Evolutionary conservation across 2,329 filamentous ascomycete species (phyloP).

Genomic region (Alternaria solani): DNA sequence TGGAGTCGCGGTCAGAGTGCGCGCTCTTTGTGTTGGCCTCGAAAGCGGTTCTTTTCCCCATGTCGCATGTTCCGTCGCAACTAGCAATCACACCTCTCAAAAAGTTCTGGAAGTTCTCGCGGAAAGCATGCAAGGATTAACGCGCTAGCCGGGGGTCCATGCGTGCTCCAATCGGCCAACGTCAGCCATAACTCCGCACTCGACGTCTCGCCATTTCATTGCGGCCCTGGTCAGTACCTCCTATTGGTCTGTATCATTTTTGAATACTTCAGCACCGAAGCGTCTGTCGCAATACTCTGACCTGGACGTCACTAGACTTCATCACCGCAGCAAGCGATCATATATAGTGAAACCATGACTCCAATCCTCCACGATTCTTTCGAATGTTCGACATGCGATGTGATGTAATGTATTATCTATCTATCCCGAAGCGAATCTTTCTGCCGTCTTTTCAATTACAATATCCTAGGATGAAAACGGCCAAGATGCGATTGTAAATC

Average conservation of each 20-base stretch:
- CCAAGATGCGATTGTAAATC: constrained; percentile 1
- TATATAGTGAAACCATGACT: not conserved
- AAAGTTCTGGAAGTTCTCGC: constrained; percentile 30
- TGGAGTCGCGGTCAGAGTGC: constrained; percentile 34
- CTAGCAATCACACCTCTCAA: constrained; percentile 16
- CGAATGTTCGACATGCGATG: not conserved
- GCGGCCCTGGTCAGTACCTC: not conserved
- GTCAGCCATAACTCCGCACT: constrained; percentile 7
- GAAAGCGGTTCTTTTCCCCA: constrained; percentile 46
- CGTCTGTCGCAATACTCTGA: too few relatives aligned
- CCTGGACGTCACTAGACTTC: too few relatives aligned
- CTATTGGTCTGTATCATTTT: not conserved
- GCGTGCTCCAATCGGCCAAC: constrained; percentile 10
- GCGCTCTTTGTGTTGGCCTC: constrained; percentile 38
- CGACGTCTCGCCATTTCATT: not conserved
- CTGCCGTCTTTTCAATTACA: constrained; percentile 6
- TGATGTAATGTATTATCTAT: not conserved
- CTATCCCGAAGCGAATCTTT: not conserved
- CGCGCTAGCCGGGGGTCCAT: constrained; percentile 13
- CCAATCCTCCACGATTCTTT: not conserved
- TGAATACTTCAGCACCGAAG: too few relatives aligned
- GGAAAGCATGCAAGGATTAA: constrained; percentile 24
- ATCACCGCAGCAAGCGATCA: not conserved
- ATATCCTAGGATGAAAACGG: constrained; percentile 7
- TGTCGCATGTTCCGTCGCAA: constrained; percentile 22